phyloP scores from a whole-genome alignment of 2,329 filamentous ascomycete genomes.

The Geosmithia morbida region DNA sequence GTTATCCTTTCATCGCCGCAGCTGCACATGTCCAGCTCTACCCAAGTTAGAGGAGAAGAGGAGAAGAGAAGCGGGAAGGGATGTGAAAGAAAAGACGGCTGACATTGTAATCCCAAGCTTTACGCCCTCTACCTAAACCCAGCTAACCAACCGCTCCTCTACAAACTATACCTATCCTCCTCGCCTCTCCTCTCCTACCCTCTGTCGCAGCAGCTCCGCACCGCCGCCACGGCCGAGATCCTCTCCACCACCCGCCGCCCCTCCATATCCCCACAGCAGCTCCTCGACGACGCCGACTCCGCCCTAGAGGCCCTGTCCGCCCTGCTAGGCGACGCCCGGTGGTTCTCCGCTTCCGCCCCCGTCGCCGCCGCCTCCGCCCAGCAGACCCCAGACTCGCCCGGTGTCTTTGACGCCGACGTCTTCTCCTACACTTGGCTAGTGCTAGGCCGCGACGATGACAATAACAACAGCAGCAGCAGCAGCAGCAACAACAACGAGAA shows the following conservation, averaged over 20 bases:
- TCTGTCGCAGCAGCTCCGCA: slow-evolving; percentile 50
- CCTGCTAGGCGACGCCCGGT: slow-evolving; percentile 22
- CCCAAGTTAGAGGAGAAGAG: too few species aligned
- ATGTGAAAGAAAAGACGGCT: too few species aligned
- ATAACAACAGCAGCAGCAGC: too few species aligned
- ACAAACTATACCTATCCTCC: slow-evolving; percentile 57
- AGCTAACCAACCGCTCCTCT: slow-evolving; percentile 53
- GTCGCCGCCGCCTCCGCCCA: too few species aligned
- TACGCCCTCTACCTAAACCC: slow-evolving; percentile 68
- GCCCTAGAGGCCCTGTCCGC: slow-evolving; percentile 32
- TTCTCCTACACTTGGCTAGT: slow-evolving; percentile 84
- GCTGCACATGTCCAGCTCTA: neutral
- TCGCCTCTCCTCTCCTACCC: slow-evolving; percentile 47
- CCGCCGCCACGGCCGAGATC: slow-evolving; percentile 63
- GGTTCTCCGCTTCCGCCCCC: slow-evolving; percentile 28
- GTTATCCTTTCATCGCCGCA: too few species aligned
- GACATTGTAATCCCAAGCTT: slow-evolving; percentile 30
- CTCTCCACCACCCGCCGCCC: slow-evolving; percentile 39
- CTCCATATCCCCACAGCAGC: slow-evolving; percentile 12
- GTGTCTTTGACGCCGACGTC: slow-evolving; percentile 73
- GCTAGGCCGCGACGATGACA: slow-evolving; percentile 41
- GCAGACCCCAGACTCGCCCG: slow-evolving; percentile 33
- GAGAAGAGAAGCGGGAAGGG: too few species aligned
- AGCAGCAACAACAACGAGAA: neutral
- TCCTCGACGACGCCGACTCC: slow-evolving; percentile 27